These are phyloP conservation scores for Stachybotrys elegans DNA, from an alignment of 2,329 filamentous ascomycete genomes.

Conservation along the genomic window DNA sequence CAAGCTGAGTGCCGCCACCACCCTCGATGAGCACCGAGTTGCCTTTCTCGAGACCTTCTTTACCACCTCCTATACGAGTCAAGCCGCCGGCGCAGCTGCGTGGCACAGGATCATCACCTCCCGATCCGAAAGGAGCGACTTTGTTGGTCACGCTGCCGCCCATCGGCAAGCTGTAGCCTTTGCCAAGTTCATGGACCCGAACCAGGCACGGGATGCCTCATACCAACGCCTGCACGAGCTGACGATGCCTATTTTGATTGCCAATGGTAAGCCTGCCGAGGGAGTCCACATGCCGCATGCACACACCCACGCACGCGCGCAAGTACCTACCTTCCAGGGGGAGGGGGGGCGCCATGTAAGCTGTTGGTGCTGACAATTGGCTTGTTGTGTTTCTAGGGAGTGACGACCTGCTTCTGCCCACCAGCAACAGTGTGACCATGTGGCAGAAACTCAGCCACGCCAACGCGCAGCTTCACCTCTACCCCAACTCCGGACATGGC, in stretches of 20 bases:
- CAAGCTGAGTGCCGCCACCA: slow-evolving; percentile 23
- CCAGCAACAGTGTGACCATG: slow-evolving; percentile 31
- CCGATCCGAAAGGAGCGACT: slow-evolving; percentile 16
- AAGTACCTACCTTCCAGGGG: too few relatives aligned
- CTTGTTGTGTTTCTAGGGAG: slow-evolving; percentile 24
- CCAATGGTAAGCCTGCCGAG: slow-evolving; percentile 26
- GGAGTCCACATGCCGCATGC: too few relatives aligned
- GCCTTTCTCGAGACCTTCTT: slow-evolving; percentile 31
- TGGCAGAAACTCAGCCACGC: slow-evolving; percentile 27
- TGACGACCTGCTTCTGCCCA: slow-evolving; percentile 28
- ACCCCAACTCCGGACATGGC: slow-evolving; percentile 29
- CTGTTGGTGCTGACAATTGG: background rate
- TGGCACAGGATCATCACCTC: slow-evolving; percentile 29
- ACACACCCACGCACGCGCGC: background rate
- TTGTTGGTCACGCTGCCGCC: slow-evolving; percentile 19
- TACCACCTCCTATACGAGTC: slow-evolving; percentile 21
- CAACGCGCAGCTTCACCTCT: slow-evolving; percentile 26
- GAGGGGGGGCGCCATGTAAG: too few relatives aligned
- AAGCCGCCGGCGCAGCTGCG: slow-evolving; percentile 22
- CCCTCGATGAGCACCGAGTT: slow-evolving; percentile 24
- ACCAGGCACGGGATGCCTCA: slow-evolving; percentile 23
- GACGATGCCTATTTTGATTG: slow-evolving; percentile 29
- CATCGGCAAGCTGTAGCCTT: slow-evolving; percentile 26
- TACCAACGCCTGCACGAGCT: slow-evolving; percentile 28
- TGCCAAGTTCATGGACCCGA: slow-evolving; percentile 29